phyloP scores from a whole-genome alignment of 768 basidiomycete species.

The Macrolepiota fuliginosa region DNA sequence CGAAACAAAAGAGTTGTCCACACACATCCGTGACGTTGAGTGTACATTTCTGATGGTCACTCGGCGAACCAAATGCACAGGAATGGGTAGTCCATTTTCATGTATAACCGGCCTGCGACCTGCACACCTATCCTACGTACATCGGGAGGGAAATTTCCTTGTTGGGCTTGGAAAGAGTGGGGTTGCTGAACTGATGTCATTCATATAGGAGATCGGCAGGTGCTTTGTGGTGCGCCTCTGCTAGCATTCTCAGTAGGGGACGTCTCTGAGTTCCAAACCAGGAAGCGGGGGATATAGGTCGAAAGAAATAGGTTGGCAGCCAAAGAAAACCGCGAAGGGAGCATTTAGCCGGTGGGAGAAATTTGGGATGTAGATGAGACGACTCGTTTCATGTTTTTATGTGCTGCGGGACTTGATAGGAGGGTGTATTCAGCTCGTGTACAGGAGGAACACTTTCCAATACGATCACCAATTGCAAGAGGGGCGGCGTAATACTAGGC shows the following conservation, averaged over 20 bases:
- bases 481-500: too few relatives aligned
- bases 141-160: slow-evolving; percentile 37
- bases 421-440: not conserved
- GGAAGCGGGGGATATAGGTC: slow-evolving; percentile 42
- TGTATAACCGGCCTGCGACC: too few relatives aligned
- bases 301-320: slow-evolving; percentile 50
- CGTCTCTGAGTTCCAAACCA: slow-evolving; percentile 32
- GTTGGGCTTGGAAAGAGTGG: slow-evolving; percentile 34
- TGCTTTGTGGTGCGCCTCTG: slow-evolving; percentile 27
- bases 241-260: not conserved
- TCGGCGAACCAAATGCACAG: too few relatives aligned
- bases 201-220: slow-evolving; percentile 43
- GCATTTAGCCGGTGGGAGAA: slow-evolving; percentile 39
- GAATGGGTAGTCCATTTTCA: too few relatives aligned
- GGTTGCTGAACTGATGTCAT: slow-evolving; percentile 40
- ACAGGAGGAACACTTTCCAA: not conserved
- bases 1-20: too few relatives aligned
- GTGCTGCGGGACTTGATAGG: not conserved
- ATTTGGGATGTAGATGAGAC: not conserved
- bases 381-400: too few relatives aligned
- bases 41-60: too few relatives aligned
- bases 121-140: slow-evolving; percentile 38
- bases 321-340: slow-evolving; percentile 44
- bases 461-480: not conserved
- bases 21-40: too few relatives aligned